phyloP scores from a whole-genome alignment of 2,329 filamentous ascomycete genomes.

The Penicillium sp. region DNA sequence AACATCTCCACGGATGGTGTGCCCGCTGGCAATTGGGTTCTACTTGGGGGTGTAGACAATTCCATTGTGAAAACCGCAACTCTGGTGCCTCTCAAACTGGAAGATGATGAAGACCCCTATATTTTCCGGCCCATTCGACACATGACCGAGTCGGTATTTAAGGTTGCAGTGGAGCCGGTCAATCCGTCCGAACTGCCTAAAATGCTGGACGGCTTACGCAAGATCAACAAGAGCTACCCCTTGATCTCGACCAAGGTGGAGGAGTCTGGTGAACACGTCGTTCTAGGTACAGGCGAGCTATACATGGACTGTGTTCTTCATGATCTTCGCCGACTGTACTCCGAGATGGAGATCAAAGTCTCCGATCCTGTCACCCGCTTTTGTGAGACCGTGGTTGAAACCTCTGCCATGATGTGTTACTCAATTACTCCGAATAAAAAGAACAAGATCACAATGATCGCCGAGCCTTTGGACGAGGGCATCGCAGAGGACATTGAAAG shows the following conservation, averaged over 20 bases:
- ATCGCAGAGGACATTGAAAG: conserved; percentile 94
- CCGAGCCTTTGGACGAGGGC: conserved; percentile 90
- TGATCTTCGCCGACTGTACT: conserved; percentile 87
- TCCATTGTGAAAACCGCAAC: conserved; percentile 98
- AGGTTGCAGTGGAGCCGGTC: conserved; percentile 95
- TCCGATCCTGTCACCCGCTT: conserved; percentile 97
- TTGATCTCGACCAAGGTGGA: conserved; percentile 96
- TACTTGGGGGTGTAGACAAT: conserved; percentile 93
- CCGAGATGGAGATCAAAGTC: conserved; percentile 99
- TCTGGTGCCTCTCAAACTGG: conserved; percentile 74
- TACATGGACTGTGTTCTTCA: conserved; percentile 99
- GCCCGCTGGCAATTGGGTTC: conserved; percentile 87
- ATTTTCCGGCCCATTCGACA: conserved; percentile 92
- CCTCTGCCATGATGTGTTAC: conserved; percentile 96
- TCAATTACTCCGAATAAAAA: conserved; percentile 98
- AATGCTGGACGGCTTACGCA: conserved; percentile 94
- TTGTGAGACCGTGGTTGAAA: conserved; percentile 96
- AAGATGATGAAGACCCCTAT: conserved; percentile 87
- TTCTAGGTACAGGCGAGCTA: conserved; percentile 94
- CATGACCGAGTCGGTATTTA: conserved; percentile 96
- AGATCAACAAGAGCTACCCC: conserved; percentile 97
- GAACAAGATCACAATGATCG: conserved; percentile 98
- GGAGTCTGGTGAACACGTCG: conserved; percentile 93
- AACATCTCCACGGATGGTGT: conserved; percentile 89
- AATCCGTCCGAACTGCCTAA: conserved; percentile 97